phyloP scores from a whole-genome alignment of 306 rosid species.

The Vigna reflexopilosa region DNA sequence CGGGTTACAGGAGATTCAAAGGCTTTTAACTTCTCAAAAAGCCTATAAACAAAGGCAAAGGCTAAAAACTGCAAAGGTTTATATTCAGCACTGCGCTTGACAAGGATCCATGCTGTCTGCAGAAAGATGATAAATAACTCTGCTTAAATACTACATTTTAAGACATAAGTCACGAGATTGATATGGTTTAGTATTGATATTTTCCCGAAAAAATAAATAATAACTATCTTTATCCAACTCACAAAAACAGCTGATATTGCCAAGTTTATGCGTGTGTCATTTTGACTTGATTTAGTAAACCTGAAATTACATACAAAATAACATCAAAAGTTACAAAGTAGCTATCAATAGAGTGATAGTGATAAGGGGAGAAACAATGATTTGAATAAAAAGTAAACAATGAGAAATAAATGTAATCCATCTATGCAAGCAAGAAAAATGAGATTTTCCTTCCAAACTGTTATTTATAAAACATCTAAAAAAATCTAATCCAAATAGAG shows the following conservation, averaged over 20 bases:
- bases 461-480: background rate
- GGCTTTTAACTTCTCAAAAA: constrained; percentile 94
- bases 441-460: constrained; percentile 16
- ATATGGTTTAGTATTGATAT: constrained; percentile 18
- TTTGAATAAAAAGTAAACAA: constrained; percentile 32
- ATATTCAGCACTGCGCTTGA: constrained; percentile 78
- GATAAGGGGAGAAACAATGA: constrained; percentile 7
- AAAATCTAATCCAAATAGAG: background rate
- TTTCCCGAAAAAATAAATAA: background rate
- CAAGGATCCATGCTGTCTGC: constrained; percentile 87
- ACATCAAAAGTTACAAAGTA: constrained; percentile 32
- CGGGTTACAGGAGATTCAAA: constrained; percentile 73
- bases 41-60: constrained; percentile 91
- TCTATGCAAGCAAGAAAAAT: constrained; percentile 27
- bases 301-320: constrained; percentile 62
- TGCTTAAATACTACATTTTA: constrained; percentile 28
- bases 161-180: constrained; percentile 21
- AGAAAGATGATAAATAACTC: constrained; percentile 45
- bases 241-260: constrained; percentile 90
- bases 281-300: constrained; percentile 78
- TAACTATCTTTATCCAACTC: constrained; percentile 54
- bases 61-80: constrained; percentile 92
- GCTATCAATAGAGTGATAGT: constrained; percentile 11
- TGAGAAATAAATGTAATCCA: constrained; percentile 24
- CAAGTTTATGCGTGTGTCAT: constrained; percentile 83